Percentiles rank a stretch among this genome's conserved stretches.
Conservation (phyloP, 495 filamentous ascomycete species). For the Penicillium coffeae region DNA sequence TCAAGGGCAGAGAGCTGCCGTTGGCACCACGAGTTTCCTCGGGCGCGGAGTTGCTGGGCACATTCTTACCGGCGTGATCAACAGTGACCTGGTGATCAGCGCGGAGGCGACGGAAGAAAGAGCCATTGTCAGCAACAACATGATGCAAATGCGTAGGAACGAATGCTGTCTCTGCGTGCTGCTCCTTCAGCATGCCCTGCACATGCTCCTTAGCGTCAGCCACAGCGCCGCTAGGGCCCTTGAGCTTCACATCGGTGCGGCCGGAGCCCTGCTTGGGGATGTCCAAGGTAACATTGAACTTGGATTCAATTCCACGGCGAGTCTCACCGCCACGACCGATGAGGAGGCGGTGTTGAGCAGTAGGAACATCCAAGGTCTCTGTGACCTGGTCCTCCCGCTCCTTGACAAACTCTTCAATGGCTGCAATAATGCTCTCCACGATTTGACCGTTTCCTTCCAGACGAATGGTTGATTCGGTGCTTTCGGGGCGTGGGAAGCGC, state of each 20-base stretch:
- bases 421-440: slow-evolving; percentile 81
- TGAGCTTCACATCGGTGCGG: slow-evolving; percentile 72
- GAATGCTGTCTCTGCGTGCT: slow-evolving; percentile 79
- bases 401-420: slow-evolving; percentile 72
- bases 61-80: slow-evolving; percentile 75
- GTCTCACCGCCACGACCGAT: slow-evolving; percentile 90
- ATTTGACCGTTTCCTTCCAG: slow-evolving; percentile 78
- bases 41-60: slow-evolving; percentile 60
- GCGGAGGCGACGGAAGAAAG: slow-evolving; percentile 83
- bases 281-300: slow-evolving; percentile 85
- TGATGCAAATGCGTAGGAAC: slow-evolving; percentile 81
- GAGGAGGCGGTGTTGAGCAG: slow-evolving; percentile 81
- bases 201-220: slow-evolving; percentile 85
- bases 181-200: slow-evolving; percentile 71
- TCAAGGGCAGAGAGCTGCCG: slow-evolving; percentile 68
- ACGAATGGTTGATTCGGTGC: slow-evolving; percentile 72
- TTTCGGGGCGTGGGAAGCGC: slow-evolving; percentile 81
- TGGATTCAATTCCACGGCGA: slow-evolving; percentile 77
- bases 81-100: slow-evolving; percentile 82
- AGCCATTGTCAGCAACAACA: slow-evolving; percentile 78
- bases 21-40: slow-evolving; percentile 43
- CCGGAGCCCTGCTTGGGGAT: slow-evolving; percentile 76
- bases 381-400: slow-evolving; percentile 76
- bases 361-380: slow-evolving; percentile 72
- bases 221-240: slow-evolving; percentile 71